Evolutionary conservation across 345 rosid genomes (phyloP).

Genomic region (Aethionema arabicum): DNA sequence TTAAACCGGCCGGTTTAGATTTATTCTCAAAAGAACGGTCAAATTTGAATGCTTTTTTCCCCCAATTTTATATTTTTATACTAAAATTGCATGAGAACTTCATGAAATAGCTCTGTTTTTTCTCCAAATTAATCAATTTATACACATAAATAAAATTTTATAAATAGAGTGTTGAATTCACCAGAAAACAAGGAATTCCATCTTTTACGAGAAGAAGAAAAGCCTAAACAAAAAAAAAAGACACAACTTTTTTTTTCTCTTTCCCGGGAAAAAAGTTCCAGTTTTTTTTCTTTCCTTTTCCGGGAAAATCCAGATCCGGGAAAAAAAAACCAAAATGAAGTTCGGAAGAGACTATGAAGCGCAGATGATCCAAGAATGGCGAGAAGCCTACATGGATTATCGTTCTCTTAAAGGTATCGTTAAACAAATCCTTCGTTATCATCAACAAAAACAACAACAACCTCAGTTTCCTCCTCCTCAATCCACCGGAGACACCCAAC

Average conservation of each 20-base stretch:
- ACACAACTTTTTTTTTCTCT: conserved; percentile 5
- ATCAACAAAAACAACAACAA: conserved; percentile 28
- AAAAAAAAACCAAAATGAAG: conserved; percentile 45
- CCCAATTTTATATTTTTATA: not conserved
- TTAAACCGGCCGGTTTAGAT: not conserved
- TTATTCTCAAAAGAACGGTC: not conserved
- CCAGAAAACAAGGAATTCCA: not conserved
- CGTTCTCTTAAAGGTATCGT: conserved; percentile 51
- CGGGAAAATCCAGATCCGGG: conserved; percentile 4
- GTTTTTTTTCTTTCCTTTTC: not conserved
- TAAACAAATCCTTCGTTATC: conserved; percentile 44
- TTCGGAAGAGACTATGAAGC: conserved; percentile 72
- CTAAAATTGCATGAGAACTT: conserved; percentile 4
- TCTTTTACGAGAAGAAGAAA: not conserved
- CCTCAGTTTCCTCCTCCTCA: conserved; percentile 18
- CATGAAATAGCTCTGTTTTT: conserved; percentile 12
- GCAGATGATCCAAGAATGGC: conserved; percentile 88
- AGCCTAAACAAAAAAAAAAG: not conserved
- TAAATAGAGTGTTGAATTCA: conserved; percentile 3
- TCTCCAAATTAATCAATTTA: conserved; percentile 1
- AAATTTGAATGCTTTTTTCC: conserved; percentile 6
- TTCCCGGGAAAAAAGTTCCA: not conserved
- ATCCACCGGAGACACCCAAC: conserved; percentile 9
- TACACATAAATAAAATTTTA: not conserved
- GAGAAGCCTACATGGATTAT: conserved; percentile 82